A percentile compares a stretch with the other conserved stretches of the same genome.
phyloP scores from a whole-genome alignment of 1,284 basidiomycete species.

The Exobasidium cylindrosporum region DNA sequence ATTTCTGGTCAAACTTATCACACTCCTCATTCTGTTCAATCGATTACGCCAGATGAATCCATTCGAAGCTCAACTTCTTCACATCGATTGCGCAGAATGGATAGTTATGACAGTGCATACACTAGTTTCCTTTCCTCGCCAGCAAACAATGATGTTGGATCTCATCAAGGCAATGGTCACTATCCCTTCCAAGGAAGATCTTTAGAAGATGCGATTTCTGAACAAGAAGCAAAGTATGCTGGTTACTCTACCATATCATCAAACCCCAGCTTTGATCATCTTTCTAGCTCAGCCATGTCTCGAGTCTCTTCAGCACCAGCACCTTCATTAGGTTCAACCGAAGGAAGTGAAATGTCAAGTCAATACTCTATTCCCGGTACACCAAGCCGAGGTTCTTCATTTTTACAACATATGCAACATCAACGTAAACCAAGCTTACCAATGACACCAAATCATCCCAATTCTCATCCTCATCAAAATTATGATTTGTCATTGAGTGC shows the following conservation, averaged over 20 bases:
- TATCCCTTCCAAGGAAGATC: not conserved
- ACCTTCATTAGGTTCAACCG: not conserved
- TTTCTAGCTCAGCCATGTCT: constrained; percentile 7
- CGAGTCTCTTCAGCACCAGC: constrained; percentile 10
- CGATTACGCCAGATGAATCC: not conserved
- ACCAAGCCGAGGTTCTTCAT: not conserved
- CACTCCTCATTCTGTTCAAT: not conserved
- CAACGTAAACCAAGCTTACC: not conserved
- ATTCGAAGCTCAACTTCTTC: not conserved
- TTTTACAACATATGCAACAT: not conserved
- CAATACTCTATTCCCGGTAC: not conserved
- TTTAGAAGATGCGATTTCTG: not conserved
- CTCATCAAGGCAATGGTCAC: not conserved
- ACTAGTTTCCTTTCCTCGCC: constrained; percentile 11
- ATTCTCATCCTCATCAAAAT: constrained; percentile 4
- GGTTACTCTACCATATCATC: not conserved
- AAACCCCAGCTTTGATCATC: not conserved
- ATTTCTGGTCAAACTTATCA: not conserved
- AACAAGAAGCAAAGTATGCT: not conserved
- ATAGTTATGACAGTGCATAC: constrained; percentile 12
- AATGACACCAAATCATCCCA: not conserved
- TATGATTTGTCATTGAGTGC: constrained; percentile 36
- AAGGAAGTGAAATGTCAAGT: not conserved
- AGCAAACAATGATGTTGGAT: not conserved
- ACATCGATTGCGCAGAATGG: not conserved